These are phyloP conservation scores for Waltiozyma sp. DNA, from an alignment of 1,139 yeast species.

Conservation along the genomic window DNA sequence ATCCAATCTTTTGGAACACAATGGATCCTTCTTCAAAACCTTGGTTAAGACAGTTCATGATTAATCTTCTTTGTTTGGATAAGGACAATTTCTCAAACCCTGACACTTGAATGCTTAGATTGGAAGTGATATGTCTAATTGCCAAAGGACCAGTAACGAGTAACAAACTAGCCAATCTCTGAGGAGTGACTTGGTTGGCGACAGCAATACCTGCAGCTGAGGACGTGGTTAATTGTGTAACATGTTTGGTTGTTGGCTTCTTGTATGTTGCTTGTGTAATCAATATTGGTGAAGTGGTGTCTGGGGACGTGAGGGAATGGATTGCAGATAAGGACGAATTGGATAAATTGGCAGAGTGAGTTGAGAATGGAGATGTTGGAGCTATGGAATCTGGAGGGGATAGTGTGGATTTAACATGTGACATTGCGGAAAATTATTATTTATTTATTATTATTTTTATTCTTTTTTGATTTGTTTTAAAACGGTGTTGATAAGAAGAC, in stretches of 20 bases:
- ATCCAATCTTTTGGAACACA: conserved; percentile 89
- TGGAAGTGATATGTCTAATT: conserved; percentile 78
- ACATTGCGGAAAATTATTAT: no score
- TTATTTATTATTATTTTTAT: no score
- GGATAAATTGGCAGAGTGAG: conserved; percentile 5
- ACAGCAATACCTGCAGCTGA: conserved; percentile 86
- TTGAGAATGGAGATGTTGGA: conserved; percentile 19
- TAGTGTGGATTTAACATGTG: not conserved
- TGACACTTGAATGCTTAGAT: conserved; percentile 62
- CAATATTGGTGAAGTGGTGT: conserved; percentile 15
- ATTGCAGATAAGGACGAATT: conserved; percentile 5
- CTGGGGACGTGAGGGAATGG: conserved; percentile 13
- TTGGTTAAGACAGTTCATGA: conserved; percentile 77
- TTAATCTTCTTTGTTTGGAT: conserved; percentile 81
- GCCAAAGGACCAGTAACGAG: conserved; percentile 79
- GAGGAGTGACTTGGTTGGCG: conserved; percentile 77
- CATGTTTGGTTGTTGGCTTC: conserved; percentile 17
- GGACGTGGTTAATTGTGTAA: conserved; percentile 47
- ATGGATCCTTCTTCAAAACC: conserved; percentile 53
- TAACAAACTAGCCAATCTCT: conserved; percentile 59
- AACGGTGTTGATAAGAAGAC: no score
- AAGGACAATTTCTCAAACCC: conserved; percentile 73
- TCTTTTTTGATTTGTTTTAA: no score
- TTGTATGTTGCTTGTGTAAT: conserved; percentile 17
- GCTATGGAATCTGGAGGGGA: conserved; percentile 15